Percentiles rank a stretch among this genome's conserved stretches.
These are phyloP conservation scores for Xylaria castorea DNA, from an alignment of 495 filamentous ascomycete genomes.

Conservation along the genomic window DNA sequence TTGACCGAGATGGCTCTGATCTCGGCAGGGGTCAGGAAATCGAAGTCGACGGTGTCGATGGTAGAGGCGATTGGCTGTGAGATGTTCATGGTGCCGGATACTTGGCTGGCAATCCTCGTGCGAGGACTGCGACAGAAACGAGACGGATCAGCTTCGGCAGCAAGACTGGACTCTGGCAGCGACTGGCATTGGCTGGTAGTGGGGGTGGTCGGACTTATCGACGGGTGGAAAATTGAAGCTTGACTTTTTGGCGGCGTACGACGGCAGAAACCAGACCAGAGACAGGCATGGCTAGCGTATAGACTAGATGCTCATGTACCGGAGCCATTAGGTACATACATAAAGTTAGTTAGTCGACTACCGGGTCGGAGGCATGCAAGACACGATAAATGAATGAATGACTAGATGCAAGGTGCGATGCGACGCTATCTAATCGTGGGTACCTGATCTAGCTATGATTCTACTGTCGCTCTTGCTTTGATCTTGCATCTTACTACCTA, in stretches of 20 bases:
- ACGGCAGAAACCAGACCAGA: constrained; percentile 33
- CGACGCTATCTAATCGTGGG: background rate
- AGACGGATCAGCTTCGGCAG: constrained; percentile 4
- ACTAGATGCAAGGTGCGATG: background rate
- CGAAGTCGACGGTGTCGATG: constrained; percentile 89
- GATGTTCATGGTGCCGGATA: constrained; percentile 68
- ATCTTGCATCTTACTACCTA: background rate
- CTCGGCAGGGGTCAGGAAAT: constrained; percentile 77
- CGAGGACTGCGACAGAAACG: constrained; percentile 20
- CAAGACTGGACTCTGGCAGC: constrained; percentile 20
- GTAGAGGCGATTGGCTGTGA: constrained; percentile 85
- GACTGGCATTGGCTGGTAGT: constrained; percentile 10
- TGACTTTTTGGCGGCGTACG: constrained; percentile 41
- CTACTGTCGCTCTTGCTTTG: background rate
- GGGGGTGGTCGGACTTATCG: constrained; percentile 17
- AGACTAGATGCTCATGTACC: background rate
- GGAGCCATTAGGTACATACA: background rate
- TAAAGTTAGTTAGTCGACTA: background rate
- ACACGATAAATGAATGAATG: background rate
- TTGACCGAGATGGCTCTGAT: constrained; percentile 90
- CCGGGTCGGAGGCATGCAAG: background rate
- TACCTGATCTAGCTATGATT: background rate
- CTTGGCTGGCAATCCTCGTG: constrained; percentile 22
- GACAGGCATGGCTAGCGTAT: background rate
- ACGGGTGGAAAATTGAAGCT: constrained; percentile 37